A percentile compares a stretch with the other conserved stretches of the same genome.
Conservation (phyloP, 2,329 filamentous ascomycete genomes). For the Phaeoacremonium minimum region DNA sequence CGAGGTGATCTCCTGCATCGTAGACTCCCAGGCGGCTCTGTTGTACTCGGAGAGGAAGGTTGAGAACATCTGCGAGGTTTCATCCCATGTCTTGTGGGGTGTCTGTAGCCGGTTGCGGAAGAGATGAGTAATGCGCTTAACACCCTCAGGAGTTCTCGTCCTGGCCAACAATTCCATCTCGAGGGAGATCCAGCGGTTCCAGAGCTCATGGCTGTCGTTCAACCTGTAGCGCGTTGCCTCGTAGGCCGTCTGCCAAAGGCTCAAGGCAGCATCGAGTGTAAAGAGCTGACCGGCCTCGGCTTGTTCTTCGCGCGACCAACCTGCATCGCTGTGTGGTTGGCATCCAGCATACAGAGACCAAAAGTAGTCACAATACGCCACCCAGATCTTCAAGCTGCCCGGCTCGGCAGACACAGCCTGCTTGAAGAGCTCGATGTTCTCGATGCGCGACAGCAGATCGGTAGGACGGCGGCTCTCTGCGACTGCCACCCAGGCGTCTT, state of each 20-base stretch:
- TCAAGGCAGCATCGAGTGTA: slow-evolving; percentile 60
- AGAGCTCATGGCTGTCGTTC: slow-evolving; percentile 72
- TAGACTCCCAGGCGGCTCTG: slow-evolving; percentile 64
- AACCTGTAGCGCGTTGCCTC: slow-evolving; percentile 70
- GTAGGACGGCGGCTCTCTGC: slow-evolving; percentile 58
- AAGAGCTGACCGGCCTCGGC: slow-evolving; percentile 68
- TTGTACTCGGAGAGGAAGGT: slow-evolving; percentile 70
- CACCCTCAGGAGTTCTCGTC: slow-evolving; percentile 48
- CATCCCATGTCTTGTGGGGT: slow-evolving; percentile 72
- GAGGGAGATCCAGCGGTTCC: slow-evolving; percentile 73
- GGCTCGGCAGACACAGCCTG: slow-evolving; percentile 68
- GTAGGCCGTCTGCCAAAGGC: slow-evolving; percentile 68
- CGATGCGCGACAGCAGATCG: slow-evolving; percentile 63
- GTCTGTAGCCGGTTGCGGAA: slow-evolving; percentile 66
- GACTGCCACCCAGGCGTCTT: slow-evolving; percentile 74
- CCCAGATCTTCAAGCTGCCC: slow-evolving; percentile 70
- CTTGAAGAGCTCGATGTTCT: slow-evolving; percentile 68
- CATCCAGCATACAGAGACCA: slow-evolving; percentile 65
- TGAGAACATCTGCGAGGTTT: slow-evolving; percentile 71
- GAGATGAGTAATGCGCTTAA: slow-evolving; percentile 63
- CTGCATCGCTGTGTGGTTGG: slow-evolving; percentile 46
- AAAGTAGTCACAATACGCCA: slow-evolving; percentile 74
- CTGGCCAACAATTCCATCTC: slow-evolving; percentile 63
- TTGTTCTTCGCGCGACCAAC: slow-evolving; percentile 65
- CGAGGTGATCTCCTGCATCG: slow-evolving; percentile 65